Evolutionary conservation across 306 rosid genomes (phyloP).

Genomic region (Lotus japonicus): DNA sequence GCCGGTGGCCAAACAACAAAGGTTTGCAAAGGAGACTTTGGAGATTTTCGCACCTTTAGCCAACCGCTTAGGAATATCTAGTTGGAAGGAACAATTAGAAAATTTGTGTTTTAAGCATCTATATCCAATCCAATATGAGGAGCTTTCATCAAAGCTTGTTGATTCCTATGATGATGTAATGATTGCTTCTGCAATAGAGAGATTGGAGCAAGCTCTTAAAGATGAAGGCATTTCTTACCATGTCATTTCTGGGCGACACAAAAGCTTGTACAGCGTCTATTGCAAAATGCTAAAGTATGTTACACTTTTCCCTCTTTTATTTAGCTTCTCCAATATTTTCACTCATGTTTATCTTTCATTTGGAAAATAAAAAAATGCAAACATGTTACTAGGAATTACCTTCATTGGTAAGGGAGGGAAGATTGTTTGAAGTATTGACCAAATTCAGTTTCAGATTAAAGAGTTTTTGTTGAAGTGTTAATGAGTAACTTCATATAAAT

Average conservation of each 20-base stretch:
- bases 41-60: slow-evolving; percentile 98
- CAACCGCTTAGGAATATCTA: slow-evolving; percentile 84
- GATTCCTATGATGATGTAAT: slow-evolving; percentile 72
- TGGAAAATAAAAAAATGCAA: background rate
- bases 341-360: background rate
- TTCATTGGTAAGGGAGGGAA: background rate
- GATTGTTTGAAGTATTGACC: background rate
- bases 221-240: slow-evolving; percentile 72
- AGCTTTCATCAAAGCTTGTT: slow-evolving; percentile 70
- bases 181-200: slow-evolving; percentile 62
- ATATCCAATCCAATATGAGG: slow-evolving; percentile 57
- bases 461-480: background rate
- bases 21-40: slow-evolving; percentile 96
- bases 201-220: slow-evolving; percentile 57
- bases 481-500: background rate
- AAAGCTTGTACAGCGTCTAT: slow-evolving; percentile 84
- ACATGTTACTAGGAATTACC: background rate
- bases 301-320: slow-evolving; percentile 7
- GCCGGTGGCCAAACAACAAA: slow-evolving; percentile 61
- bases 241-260: slow-evolving; percentile 77
- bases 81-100: slow-evolving; percentile 89
- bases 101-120: slow-evolving; percentile 88
- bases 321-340: background rate
- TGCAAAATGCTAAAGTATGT: slow-evolving; percentile 86
- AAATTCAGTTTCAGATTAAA: background rate